Evolutionary conservation across 2,329 filamentous ascomycete genomes (phyloP), one percentile per base, ranked within the genome.

Genomic region (Aspergillus pseudoviridinutans): DNA sequence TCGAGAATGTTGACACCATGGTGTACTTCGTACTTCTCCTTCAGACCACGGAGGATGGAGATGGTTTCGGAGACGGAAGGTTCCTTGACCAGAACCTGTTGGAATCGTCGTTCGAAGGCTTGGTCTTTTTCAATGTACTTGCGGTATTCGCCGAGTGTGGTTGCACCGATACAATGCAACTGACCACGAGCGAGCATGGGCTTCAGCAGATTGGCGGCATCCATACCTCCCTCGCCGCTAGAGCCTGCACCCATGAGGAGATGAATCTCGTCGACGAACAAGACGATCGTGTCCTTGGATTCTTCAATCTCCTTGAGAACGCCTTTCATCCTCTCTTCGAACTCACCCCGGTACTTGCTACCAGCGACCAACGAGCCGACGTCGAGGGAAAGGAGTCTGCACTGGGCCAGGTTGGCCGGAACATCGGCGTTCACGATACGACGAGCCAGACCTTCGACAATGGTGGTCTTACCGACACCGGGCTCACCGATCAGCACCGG

Each of bases 61-160:
- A 99, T 86, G 14, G 94, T 97, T 78, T 99, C 94, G 1, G 85
- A 76, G 51, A 97, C 87, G 5, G 86, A 83, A 2, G 94, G 94
- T 73, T 99, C 94, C 79, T 97, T 97, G 74, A 97, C 93, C 49
- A 99, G 77, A 42, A 99, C 94, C 76, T 99, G 94, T 75, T 99
- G 94, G 83, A 99, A 99, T 75, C 94, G 90, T 76, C 94, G 91
- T 77, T 99, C 94, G 73, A 99, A 99, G 50, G 94, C 94, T 49
- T 91, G 90, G 69, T 99, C 94, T 78, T 99, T 99, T 76, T 99
- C 94, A 62, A 99, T 96, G 77, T 99, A 97, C 76, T 99, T 99
- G 70, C 94, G 87, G 78, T 99, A 99, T 74, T 99, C 94, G 60
- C 87, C 86, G 58, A 99, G 84, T 1, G 94, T 99, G 1, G 94